These are phyloP conservation scores for Sclerotinia spermophila DNA, from an alignment of 2,329 filamentous ascomycete species.

Conservation along the genomic window DNA sequence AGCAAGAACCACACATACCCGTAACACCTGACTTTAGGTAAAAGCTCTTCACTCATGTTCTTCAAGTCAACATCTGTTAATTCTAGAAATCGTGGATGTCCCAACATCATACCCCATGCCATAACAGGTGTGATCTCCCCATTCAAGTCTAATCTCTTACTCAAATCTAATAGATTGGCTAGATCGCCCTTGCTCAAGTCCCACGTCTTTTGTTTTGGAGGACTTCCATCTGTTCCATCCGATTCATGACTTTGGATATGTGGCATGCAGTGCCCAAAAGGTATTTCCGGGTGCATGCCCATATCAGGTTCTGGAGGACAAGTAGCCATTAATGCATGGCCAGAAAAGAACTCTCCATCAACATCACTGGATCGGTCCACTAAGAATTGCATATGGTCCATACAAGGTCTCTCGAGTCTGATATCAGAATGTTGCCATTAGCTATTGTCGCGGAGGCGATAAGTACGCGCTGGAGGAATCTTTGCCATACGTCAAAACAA, in stretches of 20 bases:
- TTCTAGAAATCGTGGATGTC: constrained; percentile 64
- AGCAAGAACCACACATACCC: constrained; percentile 60
- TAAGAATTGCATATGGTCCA: constrained; percentile 82
- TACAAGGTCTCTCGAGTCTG: constrained; percentile 90
- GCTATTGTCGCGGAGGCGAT: constrained; percentile 59
- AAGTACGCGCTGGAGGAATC: constrained; percentile 59
- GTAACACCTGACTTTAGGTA: constrained; percentile 83
- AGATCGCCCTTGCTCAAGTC: constrained; percentile 75
- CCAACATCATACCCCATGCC: constrained; percentile 82
- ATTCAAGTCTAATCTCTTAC: constrained; percentile 75
- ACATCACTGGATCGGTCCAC: constrained; percentile 56
- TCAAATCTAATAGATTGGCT: constrained; percentile 77
- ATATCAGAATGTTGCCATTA: constrained; percentile 39
- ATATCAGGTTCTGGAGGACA: constrained; percentile 61
- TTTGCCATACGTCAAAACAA: constrained; percentile 79
- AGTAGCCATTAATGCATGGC: constrained; percentile 90
- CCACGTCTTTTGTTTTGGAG: constrained; percentile 58
- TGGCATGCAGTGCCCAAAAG: constrained; percentile 46
- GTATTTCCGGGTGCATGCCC: constrained; percentile 48
- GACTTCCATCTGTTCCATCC: neutral
- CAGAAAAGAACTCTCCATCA: constrained; percentile 65
- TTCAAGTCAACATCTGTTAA: constrained; percentile 67
- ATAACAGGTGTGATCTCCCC: constrained; percentile 94
- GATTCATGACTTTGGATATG: constrained; percentile 16
- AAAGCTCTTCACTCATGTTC: constrained; percentile 68